phyloP scores from a whole-genome alignment of 73 alveolate species.

The Paramecium primaurelia region DNA sequence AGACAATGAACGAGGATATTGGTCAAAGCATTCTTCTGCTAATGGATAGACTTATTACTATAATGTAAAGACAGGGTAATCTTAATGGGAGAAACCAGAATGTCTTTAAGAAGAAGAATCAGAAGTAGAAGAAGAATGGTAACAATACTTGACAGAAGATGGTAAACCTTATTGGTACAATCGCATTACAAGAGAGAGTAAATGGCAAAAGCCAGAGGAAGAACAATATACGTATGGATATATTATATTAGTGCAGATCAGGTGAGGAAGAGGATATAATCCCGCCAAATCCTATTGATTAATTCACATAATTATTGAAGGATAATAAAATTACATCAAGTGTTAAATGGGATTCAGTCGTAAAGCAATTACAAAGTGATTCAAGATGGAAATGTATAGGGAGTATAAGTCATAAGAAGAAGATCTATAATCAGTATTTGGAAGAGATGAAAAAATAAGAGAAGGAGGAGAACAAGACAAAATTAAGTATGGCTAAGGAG shows the following conservation, averaged over 20 bases:
- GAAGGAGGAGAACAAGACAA: slow-evolving; percentile 35
- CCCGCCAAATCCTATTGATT: slow-evolving; percentile 34
- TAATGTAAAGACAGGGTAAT: slow-evolving; percentile 20
- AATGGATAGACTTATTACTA: slow-evolving; percentile 22
- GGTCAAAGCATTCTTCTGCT: slow-evolving; percentile 31
- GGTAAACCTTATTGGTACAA: slow-evolving; percentile 46
- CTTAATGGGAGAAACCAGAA: slow-evolving; percentile 39
- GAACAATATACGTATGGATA: background rate
- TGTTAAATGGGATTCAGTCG: slow-evolving; percentile 20
- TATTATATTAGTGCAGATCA: background rate
- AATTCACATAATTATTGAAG: background rate
- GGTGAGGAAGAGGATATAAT: background rate
- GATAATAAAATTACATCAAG: background rate
- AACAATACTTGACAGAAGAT: slow-evolving; percentile 32
- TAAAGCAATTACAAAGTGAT: background rate
- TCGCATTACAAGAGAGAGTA: background rate
- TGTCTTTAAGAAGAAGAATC: slow-evolving; percentile 39
- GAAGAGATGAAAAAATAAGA: background rate
- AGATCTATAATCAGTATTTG: slow-evolving; percentile 15
- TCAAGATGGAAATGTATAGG: slow-evolving; percentile 35
- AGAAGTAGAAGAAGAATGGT: slow-evolving; percentile 32
- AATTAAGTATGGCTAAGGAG: slow-evolving; percentile 7
- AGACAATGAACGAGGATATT: background rate
- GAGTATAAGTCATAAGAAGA: slow-evolving; percentile 43
- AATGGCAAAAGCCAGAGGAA: slow-evolving; percentile 39